These are phyloP conservation scores for Cucumis sativus DNA, from an alignment of 306 rosid species.

Conservation along the genomic window Cucumber_9930_V3 NC_026658.2:18285001-18285500, in stretches of 20 bases:
- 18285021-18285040: not conserved
- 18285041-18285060: not conserved
- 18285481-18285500: conserved; percentile 71
- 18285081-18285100: not conserved
- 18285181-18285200: not conserved
- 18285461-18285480: conserved; percentile 61
- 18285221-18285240: not conserved
- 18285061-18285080: not conserved
- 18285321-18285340: not conserved
- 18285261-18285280: not conserved
- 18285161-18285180: not conserved
- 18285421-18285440: conserved; percentile 70
- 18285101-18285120: not conserved
- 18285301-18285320: not conserved
- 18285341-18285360: conserved; percentile 5
- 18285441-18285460: conserved; percentile 82
- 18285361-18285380: conserved; percentile 19
- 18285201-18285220: not conserved
- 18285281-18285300: not conserved
- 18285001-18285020: not conserved
- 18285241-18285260: not conserved
- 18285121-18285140: not conserved
- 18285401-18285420: conserved; percentile 79
- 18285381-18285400: conserved; percentile 73
- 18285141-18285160: not conserved